Conservation (phyloP, 2,329 filamentous ascomycete genomes). For the Fusarium coffeatum region DNA sequence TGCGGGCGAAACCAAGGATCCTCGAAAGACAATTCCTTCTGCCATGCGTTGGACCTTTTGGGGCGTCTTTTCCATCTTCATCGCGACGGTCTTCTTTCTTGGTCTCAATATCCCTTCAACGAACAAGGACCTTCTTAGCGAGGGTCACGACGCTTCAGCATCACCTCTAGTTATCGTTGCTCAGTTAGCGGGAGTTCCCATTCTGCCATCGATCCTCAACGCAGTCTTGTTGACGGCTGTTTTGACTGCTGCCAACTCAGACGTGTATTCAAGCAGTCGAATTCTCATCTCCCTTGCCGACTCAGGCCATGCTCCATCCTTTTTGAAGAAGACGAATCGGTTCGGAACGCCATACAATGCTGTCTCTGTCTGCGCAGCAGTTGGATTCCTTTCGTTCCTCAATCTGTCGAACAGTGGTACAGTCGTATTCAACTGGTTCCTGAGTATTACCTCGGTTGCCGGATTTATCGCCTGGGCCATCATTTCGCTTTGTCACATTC, state of each 20-base stretch:
- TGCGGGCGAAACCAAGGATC: slow-evolving; percentile 50
- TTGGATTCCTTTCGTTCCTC: slow-evolving; percentile 76
- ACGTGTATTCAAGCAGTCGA: slow-evolving; percentile 74
- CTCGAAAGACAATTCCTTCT: slow-evolving; percentile 48
- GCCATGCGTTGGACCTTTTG: slow-evolving; percentile 48
- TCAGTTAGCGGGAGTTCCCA: slow-evolving; percentile 70
- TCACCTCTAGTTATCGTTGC: slow-evolving; percentile 76
- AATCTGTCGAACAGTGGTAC: slow-evolving; percentile 72
- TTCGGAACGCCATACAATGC: slow-evolving; percentile 69
- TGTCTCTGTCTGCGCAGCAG: slow-evolving; percentile 64
- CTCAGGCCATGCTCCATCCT: slow-evolving; percentile 71
- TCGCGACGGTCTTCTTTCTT: slow-evolving; percentile 24
- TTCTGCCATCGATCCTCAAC: slow-evolving; percentile 74
- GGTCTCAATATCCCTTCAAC: slow-evolving; percentile 24
- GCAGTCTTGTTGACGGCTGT: slow-evolving; percentile 74
- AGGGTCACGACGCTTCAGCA: slow-evolving; percentile 61
- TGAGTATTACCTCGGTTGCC: slow-evolving; percentile 73
- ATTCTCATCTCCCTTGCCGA: slow-evolving; percentile 76
- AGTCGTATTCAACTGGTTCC: slow-evolving; percentile 77
- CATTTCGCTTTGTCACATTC: slow-evolving; percentile 67
- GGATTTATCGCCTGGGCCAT: slow-evolving; percentile 71
- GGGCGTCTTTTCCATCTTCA: slow-evolving; percentile 31
- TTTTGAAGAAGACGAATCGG: slow-evolving; percentile 70
- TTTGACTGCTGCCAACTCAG: slow-evolving; percentile 70
- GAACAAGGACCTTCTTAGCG: slow-evolving; percentile 65